Base-by-base conservation (phyloP, 768 basidiomycete genomes). In the Myochromella boudieri region DNA sequence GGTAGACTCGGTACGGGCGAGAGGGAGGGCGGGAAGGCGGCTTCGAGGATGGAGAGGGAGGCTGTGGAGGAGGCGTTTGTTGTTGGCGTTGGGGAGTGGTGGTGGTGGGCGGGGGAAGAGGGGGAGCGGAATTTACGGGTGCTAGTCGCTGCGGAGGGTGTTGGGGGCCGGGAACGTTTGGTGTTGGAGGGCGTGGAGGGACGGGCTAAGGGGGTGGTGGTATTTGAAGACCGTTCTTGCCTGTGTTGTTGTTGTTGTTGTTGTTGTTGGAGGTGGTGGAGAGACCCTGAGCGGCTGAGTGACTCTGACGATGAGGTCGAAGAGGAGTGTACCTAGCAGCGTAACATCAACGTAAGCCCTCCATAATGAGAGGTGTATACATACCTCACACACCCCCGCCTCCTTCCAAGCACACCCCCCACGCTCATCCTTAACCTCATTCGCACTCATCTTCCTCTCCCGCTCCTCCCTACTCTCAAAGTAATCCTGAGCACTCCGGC, bases 401-500 rank as follows among this genome's bases (percentile, higher is more conserved):
- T 49, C 60, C 3, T 59, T 34, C 61, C 60, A 64, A 14, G 64
- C 41, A 38, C 52, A 56, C 21, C 51, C 63, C 8, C 62, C 59
- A 9, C 51, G 42, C 49, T 65, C 64, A 45, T 65, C 64, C n/a
- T 56, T 37, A 11, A 62, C 58, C 26, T 61, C 64, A 43, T 66
- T 65, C n/a, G n/a, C n/a, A 38, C 52, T 54, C 18, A 45, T 36
- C 38, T 21, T 49, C 11, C 46, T 31, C 38, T 57, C 48, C 27
- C 46, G n/a, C n/a, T 20, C 18, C 37, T 18, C 46, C 50, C 49
- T 10, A 48, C 40, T 6, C 40, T 58, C 25, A 37, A 34, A 11
- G 4, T 21, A 10, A 10, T 18, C 2, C 5, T 34, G 21, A 4
- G 8, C 36, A 10, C 20, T n/a, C 9, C 34, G 43, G 3, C n/a